Conservation (phyloP, 805 yeast species). For the Candida berthetii region DNA sequence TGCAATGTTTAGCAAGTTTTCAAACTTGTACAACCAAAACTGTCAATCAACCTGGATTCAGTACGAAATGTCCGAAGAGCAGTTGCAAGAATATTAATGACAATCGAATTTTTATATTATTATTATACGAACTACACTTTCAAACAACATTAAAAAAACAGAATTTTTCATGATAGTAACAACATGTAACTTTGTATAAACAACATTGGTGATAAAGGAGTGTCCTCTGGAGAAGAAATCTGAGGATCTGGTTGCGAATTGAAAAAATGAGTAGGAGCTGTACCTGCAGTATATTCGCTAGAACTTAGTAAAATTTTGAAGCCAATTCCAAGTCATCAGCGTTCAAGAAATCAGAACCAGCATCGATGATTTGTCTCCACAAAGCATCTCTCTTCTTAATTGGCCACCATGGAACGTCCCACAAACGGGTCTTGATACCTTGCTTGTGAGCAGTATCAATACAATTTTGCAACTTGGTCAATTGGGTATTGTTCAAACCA, state of each 20-base stretch:
- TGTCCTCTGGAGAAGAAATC: not conserved
- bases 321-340: conserved; percentile 53
- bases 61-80: conserved; percentile 28
- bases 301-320: conserved; percentile 8
- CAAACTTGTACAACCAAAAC: conserved; percentile 55
- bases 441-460: conserved; percentile 38
- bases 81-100: conserved; percentile 16
- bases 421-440: conserved; percentile 54
- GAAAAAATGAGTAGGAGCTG: not conserved
- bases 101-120: not conserved
- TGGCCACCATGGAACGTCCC: conserved; percentile 80
- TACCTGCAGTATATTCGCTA: no score
- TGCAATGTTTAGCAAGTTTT: conserved; percentile 50
- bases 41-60: conserved; percentile 71
- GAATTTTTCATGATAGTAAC: not conserved
- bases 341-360: conserved; percentile 57
- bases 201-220: not conserved
- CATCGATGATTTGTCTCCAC: conserved; percentile 41
- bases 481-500: conserved; percentile 32
- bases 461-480: conserved; percentile 21
- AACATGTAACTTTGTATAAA: not conserved
- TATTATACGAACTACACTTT: not conserved
- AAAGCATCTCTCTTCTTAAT: conserved; percentile 33
- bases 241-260: not conserved
- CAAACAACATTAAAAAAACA: no score